Evolutionary conservation across 495 filamentous ascomycete species (phyloP).

Genomic region (Neurospora sp.): DNA sequence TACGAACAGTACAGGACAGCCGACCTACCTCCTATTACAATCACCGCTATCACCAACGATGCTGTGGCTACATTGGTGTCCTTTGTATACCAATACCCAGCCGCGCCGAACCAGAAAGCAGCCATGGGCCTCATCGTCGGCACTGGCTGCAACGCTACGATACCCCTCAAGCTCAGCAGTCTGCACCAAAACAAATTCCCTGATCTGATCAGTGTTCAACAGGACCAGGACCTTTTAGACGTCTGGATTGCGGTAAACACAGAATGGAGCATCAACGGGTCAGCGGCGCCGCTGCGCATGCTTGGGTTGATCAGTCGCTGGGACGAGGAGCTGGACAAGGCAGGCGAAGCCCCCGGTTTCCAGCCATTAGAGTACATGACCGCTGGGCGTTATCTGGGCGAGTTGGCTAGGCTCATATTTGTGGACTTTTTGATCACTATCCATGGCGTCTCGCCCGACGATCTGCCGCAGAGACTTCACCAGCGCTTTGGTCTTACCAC

Average conservation of each 20-base stretch:
- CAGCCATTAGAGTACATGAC: constrained; percentile 88
- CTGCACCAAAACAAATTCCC: constrained; percentile 55
- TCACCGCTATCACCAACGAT: constrained; percentile 74
- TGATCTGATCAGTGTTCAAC: constrained; percentile 42
- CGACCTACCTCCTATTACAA: constrained; percentile 54
- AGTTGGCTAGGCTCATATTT: constrained; percentile 64
- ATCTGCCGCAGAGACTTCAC: constrained; percentile 50
- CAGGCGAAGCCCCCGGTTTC: constrained; percentile 64
- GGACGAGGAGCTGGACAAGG: constrained; percentile 56
- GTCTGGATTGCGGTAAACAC: constrained; percentile 70
- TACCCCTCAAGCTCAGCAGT: constrained; percentile 54
- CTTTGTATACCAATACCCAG: constrained; percentile 52
- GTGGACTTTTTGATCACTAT: constrained; percentile 52
- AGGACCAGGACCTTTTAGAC: constrained; percentile 45
- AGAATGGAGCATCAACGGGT: constrained; percentile 75
- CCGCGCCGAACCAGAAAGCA: constrained; percentile 33
- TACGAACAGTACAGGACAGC: constrained; percentile 46
- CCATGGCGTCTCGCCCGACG: constrained; percentile 18
- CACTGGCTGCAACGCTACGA: constrained; percentile 76
- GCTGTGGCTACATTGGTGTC: constrained; percentile 72
- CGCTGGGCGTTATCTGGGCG: constrained; percentile 71
- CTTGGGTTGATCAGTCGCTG: constrained; percentile 59
- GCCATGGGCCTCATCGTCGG: constrained; percentile 76
- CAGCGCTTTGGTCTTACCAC: constrained; percentile 60
- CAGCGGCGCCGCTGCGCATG: constrained; percentile 53